phyloP scores from a whole-genome alignment of 2,329 filamentous ascomycete genomes.

The Leptodontidium sp. region DNA sequence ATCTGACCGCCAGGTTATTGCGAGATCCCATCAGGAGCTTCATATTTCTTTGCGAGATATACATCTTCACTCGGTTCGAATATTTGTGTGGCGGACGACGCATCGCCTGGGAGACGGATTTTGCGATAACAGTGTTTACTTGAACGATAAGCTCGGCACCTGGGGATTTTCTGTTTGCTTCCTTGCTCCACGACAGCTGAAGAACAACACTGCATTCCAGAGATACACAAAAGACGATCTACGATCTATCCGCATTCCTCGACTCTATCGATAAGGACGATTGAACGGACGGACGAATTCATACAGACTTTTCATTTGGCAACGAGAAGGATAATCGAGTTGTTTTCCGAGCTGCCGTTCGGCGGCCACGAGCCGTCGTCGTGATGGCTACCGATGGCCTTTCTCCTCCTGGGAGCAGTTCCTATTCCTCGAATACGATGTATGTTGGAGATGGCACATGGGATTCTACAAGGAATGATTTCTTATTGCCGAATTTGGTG shows the following conservation, averaged over 20 bases:
- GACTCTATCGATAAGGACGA: conserved; percentile 16
- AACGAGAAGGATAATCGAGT: neutral
- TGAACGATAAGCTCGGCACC: conserved; percentile 9
- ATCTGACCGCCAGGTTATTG: conserved; percentile 6
- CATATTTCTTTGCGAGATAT: conserved; percentile 13
- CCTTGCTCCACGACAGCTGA: conserved; percentile 12
- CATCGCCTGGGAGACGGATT: conserved; percentile 1
- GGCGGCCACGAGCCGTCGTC: conserved; percentile 39
- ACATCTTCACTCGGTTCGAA: neutral
- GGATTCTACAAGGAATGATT: conserved; percentile 79
- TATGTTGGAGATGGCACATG: conserved; percentile 84
- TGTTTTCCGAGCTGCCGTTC: conserved; percentile 18
- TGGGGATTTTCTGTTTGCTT: neutral
- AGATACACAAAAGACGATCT: conserved; percentile 13
- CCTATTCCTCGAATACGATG: conserved; percentile 78
- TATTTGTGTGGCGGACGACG: neutral
- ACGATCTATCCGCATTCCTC: conserved; percentile 25
- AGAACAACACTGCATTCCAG: conserved; percentile 16
- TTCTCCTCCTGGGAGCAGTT: conserved; percentile 71
- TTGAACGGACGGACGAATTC: neutral
- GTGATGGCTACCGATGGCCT: conserved; percentile 44
- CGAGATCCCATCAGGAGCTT: conserved; percentile 9
- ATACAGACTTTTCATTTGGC: neutral
- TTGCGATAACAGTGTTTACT: conserved; percentile 22
- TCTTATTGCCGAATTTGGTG: conserved; percentile 79